Evolutionary conservation across 495 filamentous ascomycete species (phyloP).

Genomic region (Trichoderma orchidacearum): DNA sequence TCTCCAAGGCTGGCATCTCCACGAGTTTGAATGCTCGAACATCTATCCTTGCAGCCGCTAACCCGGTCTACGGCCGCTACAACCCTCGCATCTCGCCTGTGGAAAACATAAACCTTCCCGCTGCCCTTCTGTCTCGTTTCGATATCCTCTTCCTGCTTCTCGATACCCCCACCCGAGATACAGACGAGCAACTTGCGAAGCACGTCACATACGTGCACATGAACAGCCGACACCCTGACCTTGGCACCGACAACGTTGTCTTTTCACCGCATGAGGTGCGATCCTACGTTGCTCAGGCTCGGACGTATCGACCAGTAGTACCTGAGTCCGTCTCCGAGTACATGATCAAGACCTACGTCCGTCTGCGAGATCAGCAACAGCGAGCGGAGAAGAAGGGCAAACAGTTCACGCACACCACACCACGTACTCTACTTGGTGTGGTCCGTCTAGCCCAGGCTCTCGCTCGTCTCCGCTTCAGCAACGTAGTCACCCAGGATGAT

Average conservation of each 20-base stretch:
- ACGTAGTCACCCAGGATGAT: slow-evolving; percentile 75
- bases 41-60: slow-evolving; percentile 94
- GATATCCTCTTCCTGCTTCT: slow-evolving; percentile 94
- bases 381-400: slow-evolving; percentile 76
- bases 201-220: slow-evolving; percentile 98
- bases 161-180: slow-evolving; percentile 77
- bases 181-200: slow-evolving; percentile 82
- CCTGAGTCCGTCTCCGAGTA: slow-evolving; percentile 80
- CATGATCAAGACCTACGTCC: slow-evolving; percentile 90
- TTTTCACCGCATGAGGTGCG: slow-evolving; percentile 87
- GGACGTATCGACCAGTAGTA: slow-evolving; percentile 74
- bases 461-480: slow-evolving; percentile 80
- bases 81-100: slow-evolving; percentile 93
- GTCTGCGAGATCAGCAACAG: slow-evolving; percentile 77
- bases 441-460: slow-evolving; percentile 89
- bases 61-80: slow-evolving; percentile 94
- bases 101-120: slow-evolving; percentile 97
- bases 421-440: slow-evolving; percentile 84
- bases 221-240: slow-evolving; percentile 87
- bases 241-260: slow-evolving; percentile 42
- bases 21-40: slow-evolving; percentile 93
- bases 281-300: slow-evolving; percentile 86
- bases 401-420: slow-evolving; percentile 84
- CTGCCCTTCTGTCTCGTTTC: slow-evolving; percentile 89
- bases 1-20: slow-evolving; percentile 94